Evolutionary conservation across 1,139 yeast species (phyloP), one percentile per base, ranked within the genome.

Genomic region (Candida anutae): DNA sequence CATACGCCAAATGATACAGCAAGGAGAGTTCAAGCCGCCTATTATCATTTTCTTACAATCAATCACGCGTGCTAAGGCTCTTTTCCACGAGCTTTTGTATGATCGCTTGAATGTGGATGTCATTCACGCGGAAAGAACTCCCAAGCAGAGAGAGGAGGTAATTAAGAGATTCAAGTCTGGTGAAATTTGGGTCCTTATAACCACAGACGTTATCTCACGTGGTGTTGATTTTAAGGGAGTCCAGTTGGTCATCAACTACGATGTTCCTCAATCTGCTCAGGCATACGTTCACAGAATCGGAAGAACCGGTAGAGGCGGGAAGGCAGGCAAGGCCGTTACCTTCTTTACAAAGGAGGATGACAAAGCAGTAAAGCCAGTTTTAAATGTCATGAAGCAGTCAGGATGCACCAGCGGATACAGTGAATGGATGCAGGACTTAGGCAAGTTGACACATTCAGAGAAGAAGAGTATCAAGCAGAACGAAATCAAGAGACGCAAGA

Each of bases 211-310:
- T 30, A 62, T 93, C 31, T 79, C 97, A 2, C 74, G 99, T 59
- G 99, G 99, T 62, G 87, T 93, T 33, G 98, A 93, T 56, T 93
- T 93, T 62, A 85, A 85, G 48, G 97, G 97, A 23, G 94, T 93
- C 22, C 88, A 88, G 46, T 55, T 90, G 36, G 97, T 93, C 19
- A 83, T 93, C 42, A 93, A 93, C 55, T 93, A 90, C 51, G 99
- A 93, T 57, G 95, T 90, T 5, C 99, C 99, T 11, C 85, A 78
- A 44, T 74, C 82, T 28, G 85, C 97, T 0, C 97, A 90, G 53
- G 80, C 95, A 0, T 93, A 93, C 52, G 95, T 93, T 24, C 99
- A 93, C 55, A 74, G 99, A 59, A 85, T 93, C 44, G 99, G 99
- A 54, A 81, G 99, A 65, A 90, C 98, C 2, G 99, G 98, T 40